A percentile compares a stretch with the other conserved stretches of the same genome.
Conservation (phyloP, 2,329 filamentous ascomycete genomes). For the Dactylellina haptotyla region DNA sequence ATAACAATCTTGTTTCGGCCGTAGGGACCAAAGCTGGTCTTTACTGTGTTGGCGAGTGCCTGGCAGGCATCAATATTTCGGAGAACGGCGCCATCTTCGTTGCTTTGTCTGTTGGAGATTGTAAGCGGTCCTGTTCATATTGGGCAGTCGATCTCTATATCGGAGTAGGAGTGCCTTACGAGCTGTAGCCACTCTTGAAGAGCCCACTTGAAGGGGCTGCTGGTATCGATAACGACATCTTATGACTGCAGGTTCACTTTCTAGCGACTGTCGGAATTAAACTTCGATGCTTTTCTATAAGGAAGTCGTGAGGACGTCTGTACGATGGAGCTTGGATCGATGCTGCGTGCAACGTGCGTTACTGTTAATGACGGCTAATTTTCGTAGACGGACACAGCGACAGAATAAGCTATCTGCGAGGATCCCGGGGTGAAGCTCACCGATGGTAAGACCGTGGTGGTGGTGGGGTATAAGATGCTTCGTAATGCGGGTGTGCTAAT, state of each 20-base stretch:
- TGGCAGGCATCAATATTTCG: conserved; percentile 99
- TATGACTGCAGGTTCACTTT: conserved; percentile 54
- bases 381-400: too few species aligned
- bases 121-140: not conserved
- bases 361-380: too few species aligned
- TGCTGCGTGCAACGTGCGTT: too few species aligned
- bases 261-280: conserved; percentile 66
- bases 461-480: not conserved
- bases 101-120: conserved; percentile 78
- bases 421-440: not conserved
- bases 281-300: conserved; percentile 66
- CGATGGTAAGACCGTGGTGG: not conserved
- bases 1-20: conserved; percentile 99
- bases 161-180: conserved; percentile 68
- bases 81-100: conserved; percentile 97
- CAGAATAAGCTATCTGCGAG: not conserved
- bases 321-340: conserved; percentile 48
- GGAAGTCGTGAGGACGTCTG: conserved; percentile 66
- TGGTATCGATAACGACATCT: conserved; percentile 96
- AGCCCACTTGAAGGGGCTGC: conserved; percentile 90
- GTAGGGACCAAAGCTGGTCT: conserved; percentile 95
- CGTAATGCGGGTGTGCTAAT: conserved; percentile 16
- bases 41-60: conserved; percentile 92
- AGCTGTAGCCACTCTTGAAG: conserved; percentile 97
- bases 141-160: not conserved